Base-by-base conservation (phyloP, 1,139 yeast genomes). In the Blastobotrys serpentis region DNA sequence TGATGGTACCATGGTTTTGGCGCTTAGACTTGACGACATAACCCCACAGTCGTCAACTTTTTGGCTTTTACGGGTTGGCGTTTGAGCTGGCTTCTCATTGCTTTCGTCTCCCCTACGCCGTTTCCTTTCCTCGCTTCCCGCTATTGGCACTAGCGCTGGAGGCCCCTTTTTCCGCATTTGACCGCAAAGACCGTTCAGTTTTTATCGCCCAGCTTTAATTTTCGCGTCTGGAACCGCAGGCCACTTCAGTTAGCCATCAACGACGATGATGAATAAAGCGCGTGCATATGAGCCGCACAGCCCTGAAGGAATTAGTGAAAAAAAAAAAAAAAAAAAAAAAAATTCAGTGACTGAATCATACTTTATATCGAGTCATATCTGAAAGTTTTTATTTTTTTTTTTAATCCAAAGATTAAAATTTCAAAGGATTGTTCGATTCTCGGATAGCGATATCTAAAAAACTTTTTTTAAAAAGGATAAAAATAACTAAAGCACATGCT, bases 1-100 rank as follows among this genome's bases (percentile, higher is more conserved):
- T 10, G 16, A 17, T n/a, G 40, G 40, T 5, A 36, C 13, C 8
- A n/a, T n/a, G n/a, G n/a, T n/a, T n/a, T n/a, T n/a, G n/a, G n/a
- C n/a, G n/a, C n/a, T n/a, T n/a, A n/a, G n/a, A n/a, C n/a, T n/a
- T n/a, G n/a, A n/a, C n/a, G n/a, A n/a, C n/a, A n/a, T n/a, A n/a
- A n/a, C n/a, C n/a, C n/a, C n/a, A n/a, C n/a, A n/a, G n/a, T n/a
- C n/a, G n/a, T n/a, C n/a, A n/a, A n/a, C n/a, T 23, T 23, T 23
- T 23, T 29, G 40, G 8, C 40, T 17, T 14, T 36, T 36, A 19
- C 40, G 40, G n/a, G 16, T 14, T 7, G 40, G 40, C 4, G 40
- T 36, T 17, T 23, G 26, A 10, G 26, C 26, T 10, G 26, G 10
- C 8, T n/a, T 7, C 7, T 36, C 40, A 18, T 36, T 17, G 38